A percentile compares a stretch with the other conserved stretches of the same genome.
Evolutionary conservation across 352 stramenopile genomes (phyloP).

Genomic region (Globisporangium okanoganense): DNA sequence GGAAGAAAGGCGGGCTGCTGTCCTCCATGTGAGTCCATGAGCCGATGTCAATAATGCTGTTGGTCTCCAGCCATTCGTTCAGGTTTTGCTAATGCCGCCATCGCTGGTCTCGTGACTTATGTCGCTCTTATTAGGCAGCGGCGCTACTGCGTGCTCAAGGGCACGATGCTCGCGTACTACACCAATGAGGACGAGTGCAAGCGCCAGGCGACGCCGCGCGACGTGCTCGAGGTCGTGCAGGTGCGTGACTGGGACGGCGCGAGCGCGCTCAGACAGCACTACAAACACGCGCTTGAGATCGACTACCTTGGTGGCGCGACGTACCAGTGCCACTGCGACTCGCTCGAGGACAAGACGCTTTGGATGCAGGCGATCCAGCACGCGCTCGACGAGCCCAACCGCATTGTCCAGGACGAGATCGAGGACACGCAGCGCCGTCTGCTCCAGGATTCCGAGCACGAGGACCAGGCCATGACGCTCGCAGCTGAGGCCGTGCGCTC

Average conservation of each 20-base stretch:
- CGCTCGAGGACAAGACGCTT: slow-evolving; percentile 40
- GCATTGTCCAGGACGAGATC: slow-evolving; percentile 74
- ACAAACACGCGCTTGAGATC: slow-evolving; percentile 22
- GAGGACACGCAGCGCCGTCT: slow-evolving; percentile 60
- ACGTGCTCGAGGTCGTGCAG: slow-evolving; percentile 58
- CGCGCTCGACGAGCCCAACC: slow-evolving; percentile 66
- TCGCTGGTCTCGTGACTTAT: background rate
- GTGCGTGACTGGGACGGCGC: slow-evolving; percentile 32
- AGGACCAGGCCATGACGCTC: slow-evolving; percentile 37
- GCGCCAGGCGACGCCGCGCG: slow-evolving; percentile 36
- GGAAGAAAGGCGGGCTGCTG: slow-evolving; percentile 41
- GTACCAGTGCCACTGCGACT: slow-evolving; percentile 60
- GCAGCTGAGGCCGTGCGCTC: slow-evolving; percentile 43
- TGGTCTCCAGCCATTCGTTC: background rate
- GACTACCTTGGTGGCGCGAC: slow-evolving; percentile 36
- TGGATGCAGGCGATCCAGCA: slow-evolving; percentile 62
- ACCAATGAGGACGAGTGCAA: slow-evolving; percentile 43
- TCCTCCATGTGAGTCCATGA: slow-evolving; percentile 38
- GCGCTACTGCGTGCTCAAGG: slow-evolving; percentile 71
- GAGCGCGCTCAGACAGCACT: slow-evolving; percentile 14
- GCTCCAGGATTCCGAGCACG: slow-evolving; percentile 27
- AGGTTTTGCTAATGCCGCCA: background rate
- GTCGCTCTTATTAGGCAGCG: slow-evolving; percentile 38
- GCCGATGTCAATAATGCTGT: no score
- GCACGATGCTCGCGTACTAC: slow-evolving; percentile 74